A percentile compares a stretch with the other conserved stretches of the same genome.
Conservation (phyloP, 2,329 filamentous ascomycete genomes). For the Basipetospora chlamydospora region DNA sequence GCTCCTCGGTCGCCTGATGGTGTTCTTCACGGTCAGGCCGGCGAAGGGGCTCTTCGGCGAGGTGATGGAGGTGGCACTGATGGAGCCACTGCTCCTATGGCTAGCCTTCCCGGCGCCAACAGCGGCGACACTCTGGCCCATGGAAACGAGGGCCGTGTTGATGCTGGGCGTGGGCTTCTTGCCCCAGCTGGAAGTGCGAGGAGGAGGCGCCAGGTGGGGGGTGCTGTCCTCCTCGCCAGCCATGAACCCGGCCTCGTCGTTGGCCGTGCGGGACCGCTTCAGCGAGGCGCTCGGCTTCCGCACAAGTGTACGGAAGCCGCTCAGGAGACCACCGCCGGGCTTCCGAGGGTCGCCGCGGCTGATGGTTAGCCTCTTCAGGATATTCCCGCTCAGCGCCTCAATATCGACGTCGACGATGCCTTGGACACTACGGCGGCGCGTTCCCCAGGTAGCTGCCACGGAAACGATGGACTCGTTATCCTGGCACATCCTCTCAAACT, state of each 20-base stretch:
- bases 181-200: constrained; percentile 35
- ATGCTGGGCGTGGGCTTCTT: constrained; percentile 40
- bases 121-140: constrained; percentile 38
- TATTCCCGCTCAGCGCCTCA: constrained; percentile 42
- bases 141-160: constrained; percentile 41
- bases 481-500: constrained; percentile 33
- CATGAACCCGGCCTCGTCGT: constrained; percentile 12
- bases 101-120: constrained; percentile 39
- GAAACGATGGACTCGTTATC: constrained; percentile 47
- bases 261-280: constrained; percentile 31
- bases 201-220: constrained; percentile 31
- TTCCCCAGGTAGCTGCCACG: constrained; percentile 55
- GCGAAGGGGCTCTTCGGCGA: constrained; percentile 38
- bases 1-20: constrained; percentile 39
- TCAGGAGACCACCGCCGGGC: constrained; percentile 28
- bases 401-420: constrained; percentile 39
- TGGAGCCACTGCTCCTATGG: constrained; percentile 36
- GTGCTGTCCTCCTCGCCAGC: constrained; percentile 20
- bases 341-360: constrained; percentile 25
- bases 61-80: constrained; percentile 37
- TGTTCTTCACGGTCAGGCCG: constrained; percentile 28
- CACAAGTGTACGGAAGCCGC: constrained; percentile 33
- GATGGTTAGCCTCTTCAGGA: constrained; percentile 48
- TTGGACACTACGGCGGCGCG: constrained; percentile 49
- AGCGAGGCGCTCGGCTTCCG: constrained; percentile 32